phyloP scores from a whole-genome alignment of 106 monocot species.

The Dendrobium nobile region DNA sequence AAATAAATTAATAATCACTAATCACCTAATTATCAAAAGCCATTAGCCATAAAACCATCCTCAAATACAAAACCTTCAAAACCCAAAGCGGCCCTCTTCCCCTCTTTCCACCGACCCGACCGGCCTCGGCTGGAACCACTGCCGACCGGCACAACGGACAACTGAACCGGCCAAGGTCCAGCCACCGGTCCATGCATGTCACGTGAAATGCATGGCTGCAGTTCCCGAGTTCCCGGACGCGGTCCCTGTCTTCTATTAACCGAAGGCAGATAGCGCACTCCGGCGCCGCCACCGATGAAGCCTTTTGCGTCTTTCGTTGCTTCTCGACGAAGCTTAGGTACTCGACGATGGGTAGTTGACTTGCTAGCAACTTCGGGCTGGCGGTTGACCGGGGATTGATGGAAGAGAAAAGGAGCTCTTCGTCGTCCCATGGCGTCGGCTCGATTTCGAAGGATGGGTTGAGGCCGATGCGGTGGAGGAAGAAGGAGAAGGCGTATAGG shows the following conservation, averaged over 20 bases:
- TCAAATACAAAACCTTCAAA: no score
- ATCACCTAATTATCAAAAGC: no score
- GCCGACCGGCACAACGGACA: constrained; percentile 31
- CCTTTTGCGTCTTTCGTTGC: no score
- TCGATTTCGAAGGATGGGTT: constrained; percentile 3
- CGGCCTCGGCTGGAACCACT: no score
- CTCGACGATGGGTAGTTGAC: no score
- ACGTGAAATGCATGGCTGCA: constrained; percentile 39
- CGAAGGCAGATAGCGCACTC: constrained; percentile 23
- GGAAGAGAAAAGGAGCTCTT: background rate
- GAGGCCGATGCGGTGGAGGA: background rate
- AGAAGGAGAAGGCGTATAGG: background rate
- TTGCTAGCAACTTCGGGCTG: no score
- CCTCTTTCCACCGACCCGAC: no score
- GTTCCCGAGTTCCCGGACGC: constrained; percentile 28
- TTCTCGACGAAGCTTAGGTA: no score
- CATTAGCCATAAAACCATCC: no score
- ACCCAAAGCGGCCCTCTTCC: no score
- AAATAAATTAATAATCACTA: no score
- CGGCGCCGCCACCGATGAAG: no score
- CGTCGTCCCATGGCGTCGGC: background rate
- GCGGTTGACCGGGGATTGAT: background rate
- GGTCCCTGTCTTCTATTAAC: constrained; percentile 14
- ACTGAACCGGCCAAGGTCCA: constrained; percentile 26
- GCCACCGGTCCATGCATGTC: constrained; percentile 32